A percentile compares a stretch with the other conserved stretches of the same genome.
Evolutionary conservation across 768 basidiomycete species (phyloP).

Genomic region (Trametes gibbosa): DNA sequence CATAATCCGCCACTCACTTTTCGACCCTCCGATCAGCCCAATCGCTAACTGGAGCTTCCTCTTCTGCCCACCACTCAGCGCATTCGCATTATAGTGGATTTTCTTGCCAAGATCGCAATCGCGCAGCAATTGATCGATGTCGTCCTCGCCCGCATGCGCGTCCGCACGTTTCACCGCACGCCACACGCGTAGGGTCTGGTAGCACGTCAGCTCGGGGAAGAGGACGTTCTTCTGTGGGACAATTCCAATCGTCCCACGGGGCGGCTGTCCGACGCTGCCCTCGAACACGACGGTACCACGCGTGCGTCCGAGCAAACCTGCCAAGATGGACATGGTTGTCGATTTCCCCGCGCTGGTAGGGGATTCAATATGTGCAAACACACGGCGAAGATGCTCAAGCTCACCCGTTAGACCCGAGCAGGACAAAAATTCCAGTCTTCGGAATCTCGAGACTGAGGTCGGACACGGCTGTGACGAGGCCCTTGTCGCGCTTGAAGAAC

Average conservation of each 20-base stretch:
- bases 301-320: conserved; percentile 56
- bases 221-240: conserved; percentile 85
- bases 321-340: conserved; percentile 65
- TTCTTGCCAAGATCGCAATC: conserved; percentile 77
- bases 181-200: conserved; percentile 74
- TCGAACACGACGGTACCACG: conserved; percentile 56
- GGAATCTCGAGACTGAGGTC: conserved; percentile 71
- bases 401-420: conserved; percentile 71
- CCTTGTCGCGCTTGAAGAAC: conserved; percentile 44
- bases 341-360: conserved; percentile 69
- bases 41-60: conserved; percentile 81
- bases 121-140: conserved; percentile 58
- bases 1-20: conserved; percentile 41
- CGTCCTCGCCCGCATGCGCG: conserved; percentile 42
- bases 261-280: conserved; percentile 50
- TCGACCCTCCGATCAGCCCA: conserved; percentile 73
- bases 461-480: conserved; percentile 56
- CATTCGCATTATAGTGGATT: conserved; percentile 60
- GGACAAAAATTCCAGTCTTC: conserved; percentile 70
- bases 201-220: conserved; percentile 71
- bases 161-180: conserved; percentile 53
- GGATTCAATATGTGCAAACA: neutral
- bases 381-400: conserved; percentile 1
- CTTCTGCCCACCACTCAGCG: conserved; percentile 79
- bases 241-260: conserved; percentile 68